These are phyloP conservation scores for Kwoniella sp. DNA, from an alignment of 768 basidiomycete genomes.

Conservation along the genomic window DNA sequence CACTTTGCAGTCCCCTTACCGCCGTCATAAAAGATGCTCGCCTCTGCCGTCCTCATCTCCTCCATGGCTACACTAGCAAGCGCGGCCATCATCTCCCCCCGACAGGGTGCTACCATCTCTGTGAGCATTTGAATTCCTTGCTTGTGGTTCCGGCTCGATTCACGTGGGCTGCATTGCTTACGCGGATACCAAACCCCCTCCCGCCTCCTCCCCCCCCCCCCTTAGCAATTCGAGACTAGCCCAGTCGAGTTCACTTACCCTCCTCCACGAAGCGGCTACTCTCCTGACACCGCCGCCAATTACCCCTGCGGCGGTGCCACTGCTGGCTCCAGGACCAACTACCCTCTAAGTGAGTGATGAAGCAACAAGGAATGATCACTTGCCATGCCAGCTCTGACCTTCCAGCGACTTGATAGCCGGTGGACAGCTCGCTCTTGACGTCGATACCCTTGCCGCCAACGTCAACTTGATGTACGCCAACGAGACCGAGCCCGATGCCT, in stretches of 20 bases:
- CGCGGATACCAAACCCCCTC: too few species aligned
- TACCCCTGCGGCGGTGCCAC: slow-evolving; percentile 29
- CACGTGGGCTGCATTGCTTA: too few species aligned
- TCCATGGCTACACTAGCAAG: neutral
- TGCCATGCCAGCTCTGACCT: too few species aligned
- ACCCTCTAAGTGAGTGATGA: slow-evolving; percentile 26
- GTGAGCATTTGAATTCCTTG: too few species aligned
- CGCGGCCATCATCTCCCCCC: slow-evolving; percentile 4
- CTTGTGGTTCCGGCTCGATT: too few species aligned
- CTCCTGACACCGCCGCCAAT: slow-evolving; percentile 15
- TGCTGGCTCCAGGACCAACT: slow-evolving; percentile 12
- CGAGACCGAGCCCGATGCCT: slow-evolving; percentile 19
- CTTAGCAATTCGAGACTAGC: slow-evolving; percentile 12
- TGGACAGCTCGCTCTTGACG: slow-evolving; percentile 32
- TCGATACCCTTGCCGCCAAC: slow-evolving; percentile 23
- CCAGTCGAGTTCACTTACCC: slow-evolving; percentile 19
- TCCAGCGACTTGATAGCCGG: slow-evolving; percentile 27
- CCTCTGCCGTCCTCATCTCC: slow-evolving; percentile 2
- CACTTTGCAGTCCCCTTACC: too few species aligned
- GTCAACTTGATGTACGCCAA: slow-evolving; percentile 35
- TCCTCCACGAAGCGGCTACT: slow-evolving; percentile 21
- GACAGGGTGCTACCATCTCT: slow-evolving; percentile 8
- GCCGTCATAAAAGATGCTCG: too few species aligned
- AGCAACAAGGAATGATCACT: too few species aligned
- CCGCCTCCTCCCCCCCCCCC: neutral